A percentile compares a stretch with the other conserved stretches of the same genome.
Conservation (phyloP, 2,329 filamentous ascomycete species). For the Fusarium coicis region DNA sequence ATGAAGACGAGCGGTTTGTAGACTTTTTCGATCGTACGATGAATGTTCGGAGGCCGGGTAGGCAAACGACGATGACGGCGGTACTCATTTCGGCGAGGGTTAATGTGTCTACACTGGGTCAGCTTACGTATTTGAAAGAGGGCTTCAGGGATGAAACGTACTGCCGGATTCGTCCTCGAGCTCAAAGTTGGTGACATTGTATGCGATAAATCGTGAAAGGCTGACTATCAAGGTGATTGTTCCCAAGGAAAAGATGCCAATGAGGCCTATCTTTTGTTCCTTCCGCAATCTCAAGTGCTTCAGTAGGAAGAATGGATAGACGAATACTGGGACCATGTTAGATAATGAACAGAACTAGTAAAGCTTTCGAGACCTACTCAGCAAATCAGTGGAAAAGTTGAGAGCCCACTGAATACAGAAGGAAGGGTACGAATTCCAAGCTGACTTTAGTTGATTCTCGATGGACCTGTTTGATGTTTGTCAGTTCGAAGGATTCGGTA, state of each 20-base stretch:
- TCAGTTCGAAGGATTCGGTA: accelerated
- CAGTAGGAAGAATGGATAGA: constrained; percentile 13
- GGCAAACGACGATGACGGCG: constrained; percentile 10
- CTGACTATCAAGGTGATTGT: constrained; percentile 5
- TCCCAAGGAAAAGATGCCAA: constrained; percentile 16
- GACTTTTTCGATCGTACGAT: constrained; percentile 7
- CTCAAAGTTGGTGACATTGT: constrained; percentile 14
- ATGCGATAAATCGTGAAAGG: constrained; percentile 13
- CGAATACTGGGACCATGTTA: background rate
- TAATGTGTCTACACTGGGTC: background rate
- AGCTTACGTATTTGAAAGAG: background rate
- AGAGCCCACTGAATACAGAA: constrained; percentile 14
- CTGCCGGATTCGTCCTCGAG: constrained; percentile 14
- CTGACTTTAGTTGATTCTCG: constrained; percentile 6
- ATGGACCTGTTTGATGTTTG: background rate
- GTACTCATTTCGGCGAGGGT: constrained; percentile 14
- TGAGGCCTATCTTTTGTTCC: constrained; percentile 7
- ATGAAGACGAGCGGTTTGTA: background rate
- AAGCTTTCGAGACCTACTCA: background rate
- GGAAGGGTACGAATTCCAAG: constrained; percentile 15
- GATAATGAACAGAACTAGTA: accelerated
- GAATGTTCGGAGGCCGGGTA: constrained; percentile 10
- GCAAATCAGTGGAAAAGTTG: constrained; percentile 12
- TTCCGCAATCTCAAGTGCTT: constrained; percentile 8
- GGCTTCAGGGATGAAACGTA: background rate